A percentile compares a stretch with the other conserved stretches of the same genome.
These are phyloP conservation scores for Pinus taeda DNA, from an alignment of 75 land plant genomes.

Conservation along the genomic window DNA sequence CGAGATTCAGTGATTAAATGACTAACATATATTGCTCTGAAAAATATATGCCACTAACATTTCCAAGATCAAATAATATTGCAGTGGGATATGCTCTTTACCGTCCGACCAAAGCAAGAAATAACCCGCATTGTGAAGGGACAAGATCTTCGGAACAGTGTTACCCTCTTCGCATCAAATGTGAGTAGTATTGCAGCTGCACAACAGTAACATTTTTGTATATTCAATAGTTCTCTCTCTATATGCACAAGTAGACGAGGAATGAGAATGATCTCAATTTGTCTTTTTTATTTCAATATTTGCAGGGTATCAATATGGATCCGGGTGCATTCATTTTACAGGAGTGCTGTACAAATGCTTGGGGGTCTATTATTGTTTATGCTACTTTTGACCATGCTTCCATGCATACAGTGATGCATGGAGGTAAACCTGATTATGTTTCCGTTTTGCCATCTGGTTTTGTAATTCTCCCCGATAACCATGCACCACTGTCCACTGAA, in stretches of 20 bases:
- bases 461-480: constrained; percentile 16
- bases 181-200: constrained; percentile 20
- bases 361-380: constrained; percentile 18
- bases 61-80: not conserved
- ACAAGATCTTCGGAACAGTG: constrained; percentile 72
- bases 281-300: too few species aligned
- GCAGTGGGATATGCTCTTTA: constrained; percentile 69
- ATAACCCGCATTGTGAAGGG: constrained; percentile 78
- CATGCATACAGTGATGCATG: constrained; percentile 74
- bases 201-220: too few species aligned
- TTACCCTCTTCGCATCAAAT: constrained; percentile 65
- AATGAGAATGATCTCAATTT: too few species aligned
- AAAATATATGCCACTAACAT: not conserved
- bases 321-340: constrained; percentile 7
- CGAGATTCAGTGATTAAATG: too few species aligned
- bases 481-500: too few species aligned
- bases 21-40: too few species aligned
- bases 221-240: too few species aligned
- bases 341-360: constrained; percentile 14
- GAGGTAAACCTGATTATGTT: constrained; percentile 67
- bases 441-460: constrained; percentile 72
- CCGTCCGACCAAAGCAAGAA: constrained; percentile 76
- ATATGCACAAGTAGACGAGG: too few species aligned
- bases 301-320: too few species aligned
- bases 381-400: constrained; percentile 74